Evolutionary conservation across 768 basidiomycete species (phyloP), one percentile per base, ranked within the genome.

Genomic region (Pleurotus tuber-regium): DNA sequence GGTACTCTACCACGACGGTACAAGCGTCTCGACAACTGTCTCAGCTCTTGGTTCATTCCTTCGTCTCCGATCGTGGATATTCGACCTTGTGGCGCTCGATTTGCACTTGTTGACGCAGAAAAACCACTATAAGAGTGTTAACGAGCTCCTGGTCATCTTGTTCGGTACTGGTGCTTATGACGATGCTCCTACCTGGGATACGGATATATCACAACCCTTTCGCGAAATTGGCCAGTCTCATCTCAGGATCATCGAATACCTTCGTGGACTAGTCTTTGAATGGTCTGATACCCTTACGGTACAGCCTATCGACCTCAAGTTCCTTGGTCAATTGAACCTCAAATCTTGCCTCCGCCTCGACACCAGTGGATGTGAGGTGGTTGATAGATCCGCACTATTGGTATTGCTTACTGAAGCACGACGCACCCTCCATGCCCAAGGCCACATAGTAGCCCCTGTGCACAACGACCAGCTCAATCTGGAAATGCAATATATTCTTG

Each of bases 21-120:
- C 82, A 14, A 77, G 85, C 19, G 73, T 89, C 9, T 66, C 75
- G 33, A 87, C 90, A 4, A 87, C 84, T 6, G 83, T 88, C 28
- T 65, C 83, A 1, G 78, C 81, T 1, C 67, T 95, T 8, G 77
- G 82, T 47, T 78, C 92, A 0, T 92, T 90, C 77, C 76, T 98
- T 9, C 84, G 86, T 12, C 69, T 92, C 36, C 86, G 92, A 28
- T 89, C 93, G 1, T 88, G 83, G 66, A 82, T 97, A 41, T 79
- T 97, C 54, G 89, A 96, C 58, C 79, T 89, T 19, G 82, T 85
- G 19, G 91, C 95, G 1, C 77, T 98, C 30, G 95, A 98, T 63
- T 72, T 97, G 3, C 95, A 95, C 55, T 80, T 90, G 10, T 75
- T 95, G 53, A 91, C 90, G 2, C 84, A 81, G 62, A 86, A 84